A percentile compares a stretch with the other conserved stretches of the same genome.
phyloP scores from a whole-genome alignment of 805 yeast genomes.

The Sugiyamaella floridensis region DNA sequence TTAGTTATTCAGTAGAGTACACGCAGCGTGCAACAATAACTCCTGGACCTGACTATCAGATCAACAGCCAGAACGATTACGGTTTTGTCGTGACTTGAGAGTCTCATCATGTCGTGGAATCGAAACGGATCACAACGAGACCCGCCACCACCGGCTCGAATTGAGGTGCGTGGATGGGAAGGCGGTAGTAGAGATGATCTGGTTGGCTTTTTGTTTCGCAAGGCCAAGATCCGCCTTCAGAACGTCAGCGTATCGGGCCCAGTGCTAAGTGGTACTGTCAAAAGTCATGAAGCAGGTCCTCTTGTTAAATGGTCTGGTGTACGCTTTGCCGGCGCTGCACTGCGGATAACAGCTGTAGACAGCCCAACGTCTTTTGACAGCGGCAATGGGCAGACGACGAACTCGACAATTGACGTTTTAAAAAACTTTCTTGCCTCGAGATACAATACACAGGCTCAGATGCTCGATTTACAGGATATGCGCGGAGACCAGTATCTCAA shows the following conservation, averaged over 20 bases:
- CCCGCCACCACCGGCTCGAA: slow-evolving; percentile 24
- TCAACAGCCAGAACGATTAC: too few species aligned
- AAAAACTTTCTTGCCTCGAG: slow-evolving; percentile 55
- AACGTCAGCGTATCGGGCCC: slow-evolving; percentile 52
- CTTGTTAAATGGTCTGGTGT: slow-evolving; percentile 65
- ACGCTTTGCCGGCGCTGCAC: slow-evolving; percentile 66
- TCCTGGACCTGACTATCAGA: too few species aligned
- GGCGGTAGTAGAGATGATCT: slow-evolving; percentile 67
- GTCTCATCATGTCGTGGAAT: slow-evolving; percentile 3
- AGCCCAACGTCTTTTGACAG: slow-evolving; percentile 11
- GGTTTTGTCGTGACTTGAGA: not conserved
- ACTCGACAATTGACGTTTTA: slow-evolving; percentile 52
- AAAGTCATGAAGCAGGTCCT: slow-evolving; percentile 49
- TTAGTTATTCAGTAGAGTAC: too few species aligned
- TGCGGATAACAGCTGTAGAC: slow-evolving; percentile 43
- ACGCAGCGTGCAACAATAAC: too few species aligned
- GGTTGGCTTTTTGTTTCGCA: slow-evolving; percentile 61
- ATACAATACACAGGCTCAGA: slow-evolving; percentile 54
- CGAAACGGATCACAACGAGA: not conserved
- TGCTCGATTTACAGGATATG: slow-evolving; percentile 65
- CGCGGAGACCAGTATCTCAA: slow-evolving; percentile 55
- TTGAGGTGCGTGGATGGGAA: slow-evolving; percentile 76
- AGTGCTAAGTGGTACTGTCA: slow-evolving; percentile 54
- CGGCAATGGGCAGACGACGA: slow-evolving; percentile 1
- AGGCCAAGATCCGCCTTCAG: slow-evolving; percentile 48